A percentile compares a stretch with the other conserved stretches of the same genome.
These are phyloP conservation scores for Corniculantispora saksenae DNA, from an alignment of 2,329 filamentous ascomycete species.

Conservation along the genomic window DNA sequence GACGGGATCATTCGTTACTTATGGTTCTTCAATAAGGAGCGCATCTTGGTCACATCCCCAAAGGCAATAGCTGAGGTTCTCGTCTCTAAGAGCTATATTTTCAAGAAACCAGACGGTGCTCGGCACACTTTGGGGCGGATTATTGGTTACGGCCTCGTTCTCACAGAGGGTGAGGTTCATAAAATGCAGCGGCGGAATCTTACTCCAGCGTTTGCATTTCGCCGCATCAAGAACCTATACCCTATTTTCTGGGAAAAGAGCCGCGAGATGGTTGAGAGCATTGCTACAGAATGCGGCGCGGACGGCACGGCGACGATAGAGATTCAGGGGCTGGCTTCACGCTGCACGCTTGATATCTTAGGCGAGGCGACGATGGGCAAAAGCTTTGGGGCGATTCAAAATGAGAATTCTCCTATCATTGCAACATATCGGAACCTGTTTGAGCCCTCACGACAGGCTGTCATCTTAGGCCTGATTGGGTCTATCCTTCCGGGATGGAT, in stretches of 20 bases:
- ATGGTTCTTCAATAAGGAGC: constrained; percentile 61
- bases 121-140: constrained; percentile 60
- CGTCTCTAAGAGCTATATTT: constrained; percentile 68
- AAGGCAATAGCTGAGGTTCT: constrained; percentile 71
- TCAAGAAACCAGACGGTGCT: constrained; percentile 60
- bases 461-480: background rate
- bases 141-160: constrained; percentile 69
- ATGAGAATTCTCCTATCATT: constrained; percentile 46
- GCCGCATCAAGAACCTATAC: constrained; percentile 82
- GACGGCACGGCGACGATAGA: constrained; percentile 48
- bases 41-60: constrained; percentile 60
- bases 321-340: constrained; percentile 62
- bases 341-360: constrained; percentile 74
- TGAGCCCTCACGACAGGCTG: background rate
- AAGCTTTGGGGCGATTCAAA: constrained; percentile 66
- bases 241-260: constrained; percentile 83
- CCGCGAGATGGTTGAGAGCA: constrained; percentile 63
- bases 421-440: constrained; percentile 32
- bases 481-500: background rate
- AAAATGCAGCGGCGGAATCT: constrained; percentile 78
- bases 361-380: constrained; percentile 69
- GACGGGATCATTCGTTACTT: constrained; percentile 69
- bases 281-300: constrained; percentile 43
- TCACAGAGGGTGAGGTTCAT: constrained; percentile 88
- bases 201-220: constrained; percentile 83